A percentile compares a stretch with the other conserved stretches of the same genome.
Evolutionary conservation across 202 grass and related monocot genomes (phyloP).

Genomic region (Panicum virgatum): DNA sequence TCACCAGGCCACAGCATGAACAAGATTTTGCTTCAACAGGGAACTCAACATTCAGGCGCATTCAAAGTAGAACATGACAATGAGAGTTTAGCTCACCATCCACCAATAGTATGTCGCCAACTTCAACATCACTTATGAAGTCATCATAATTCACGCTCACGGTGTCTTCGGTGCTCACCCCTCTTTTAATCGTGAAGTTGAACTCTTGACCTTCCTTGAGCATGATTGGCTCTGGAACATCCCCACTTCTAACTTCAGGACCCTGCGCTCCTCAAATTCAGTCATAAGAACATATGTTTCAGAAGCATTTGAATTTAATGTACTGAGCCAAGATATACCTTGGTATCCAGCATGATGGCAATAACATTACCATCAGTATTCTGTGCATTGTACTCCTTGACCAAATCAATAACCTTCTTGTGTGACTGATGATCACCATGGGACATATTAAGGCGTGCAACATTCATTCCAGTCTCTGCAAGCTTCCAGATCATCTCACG

Average conservation of each 20-base stretch:
- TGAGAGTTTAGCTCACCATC: constrained; percentile 79
- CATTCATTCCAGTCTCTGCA: constrained; percentile 88
- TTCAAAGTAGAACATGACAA: background rate
- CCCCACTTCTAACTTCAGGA: constrained; percentile 98
- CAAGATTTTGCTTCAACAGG: background rate
- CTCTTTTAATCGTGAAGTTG: constrained; percentile 91
- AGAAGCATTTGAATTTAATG: background rate
- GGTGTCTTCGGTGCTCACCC: constrained; percentile 75
- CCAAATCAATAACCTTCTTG: constrained; percentile 88
- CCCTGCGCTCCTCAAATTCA: constrained; percentile 53
- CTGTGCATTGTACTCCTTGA: constrained; percentile 85
- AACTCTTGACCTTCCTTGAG: constrained; percentile 87
- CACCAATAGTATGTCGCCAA: constrained; percentile 81
- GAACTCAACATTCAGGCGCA: background rate
- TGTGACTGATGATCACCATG: constrained; percentile 96
- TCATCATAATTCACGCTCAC: constrained; percentile 96
- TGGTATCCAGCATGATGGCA: constrained; percentile 96
- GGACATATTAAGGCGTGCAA: constrained; percentile 93
- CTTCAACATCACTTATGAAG: constrained; percentile 98
- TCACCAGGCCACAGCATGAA: background rate
- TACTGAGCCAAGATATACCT: constrained; percentile 49
- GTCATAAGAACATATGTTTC: constrained; percentile 14
- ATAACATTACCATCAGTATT: constrained; percentile 73
- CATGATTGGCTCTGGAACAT: constrained; percentile 86
- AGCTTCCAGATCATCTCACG: constrained; percentile 95